Conservation (phyloP, 768 basidiomycete species). For the Rhizopogon vinicolor region DNA sequence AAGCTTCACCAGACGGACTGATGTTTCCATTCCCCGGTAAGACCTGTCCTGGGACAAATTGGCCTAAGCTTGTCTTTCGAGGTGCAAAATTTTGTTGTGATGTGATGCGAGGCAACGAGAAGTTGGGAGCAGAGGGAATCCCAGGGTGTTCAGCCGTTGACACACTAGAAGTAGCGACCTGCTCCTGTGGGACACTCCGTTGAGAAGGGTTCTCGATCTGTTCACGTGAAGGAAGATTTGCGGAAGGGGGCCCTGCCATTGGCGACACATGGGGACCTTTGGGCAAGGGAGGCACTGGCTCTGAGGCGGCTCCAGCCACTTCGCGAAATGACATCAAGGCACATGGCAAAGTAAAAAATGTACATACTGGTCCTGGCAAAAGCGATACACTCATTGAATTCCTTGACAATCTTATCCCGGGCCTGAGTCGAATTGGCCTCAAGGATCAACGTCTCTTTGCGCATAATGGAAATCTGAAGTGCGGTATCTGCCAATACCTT, state of each 20-base stretch:
- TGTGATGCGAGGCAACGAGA: slow-evolving; percentile 1
- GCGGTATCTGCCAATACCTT: slow-evolving; percentile 51
- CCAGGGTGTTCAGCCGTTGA: not conserved
- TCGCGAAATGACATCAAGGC: not conserved
- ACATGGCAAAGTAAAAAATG: not conserved
- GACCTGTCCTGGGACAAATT: slow-evolving; percentile 3
- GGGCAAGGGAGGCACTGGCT: slow-evolving; percentile 66
- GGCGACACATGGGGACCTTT: slow-evolving; percentile 28
- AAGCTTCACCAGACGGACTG: slow-evolving; percentile 1
- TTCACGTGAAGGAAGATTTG: not conserved
- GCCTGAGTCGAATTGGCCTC: slow-evolving; percentile 52
- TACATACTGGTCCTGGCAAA: slow-evolving; percentile 73
- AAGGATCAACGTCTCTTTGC: slow-evolving; percentile 77
- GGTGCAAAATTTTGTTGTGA: slow-evolving; percentile 4
- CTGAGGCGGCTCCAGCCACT: slow-evolving; percentile 59
- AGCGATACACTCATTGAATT: slow-evolving; percentile 81
- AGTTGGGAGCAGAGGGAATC: slow-evolving; percentile 2
- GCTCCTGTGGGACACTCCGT: not conserved
- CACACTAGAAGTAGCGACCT: not conserved
- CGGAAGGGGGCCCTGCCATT: not conserved
- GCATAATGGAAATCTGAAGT: slow-evolving; percentile 77
- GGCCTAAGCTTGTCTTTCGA: not conserved
- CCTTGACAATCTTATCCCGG: slow-evolving; percentile 59
- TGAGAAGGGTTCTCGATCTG: not conserved
- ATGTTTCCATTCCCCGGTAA: slow-evolving; percentile 1